Percentiles rank a stretch among this genome's conserved stretches.
phyloP scores from a whole-genome alignment of 768 basidiomycete genomes.

The Tephrocybe sp. region DNA sequence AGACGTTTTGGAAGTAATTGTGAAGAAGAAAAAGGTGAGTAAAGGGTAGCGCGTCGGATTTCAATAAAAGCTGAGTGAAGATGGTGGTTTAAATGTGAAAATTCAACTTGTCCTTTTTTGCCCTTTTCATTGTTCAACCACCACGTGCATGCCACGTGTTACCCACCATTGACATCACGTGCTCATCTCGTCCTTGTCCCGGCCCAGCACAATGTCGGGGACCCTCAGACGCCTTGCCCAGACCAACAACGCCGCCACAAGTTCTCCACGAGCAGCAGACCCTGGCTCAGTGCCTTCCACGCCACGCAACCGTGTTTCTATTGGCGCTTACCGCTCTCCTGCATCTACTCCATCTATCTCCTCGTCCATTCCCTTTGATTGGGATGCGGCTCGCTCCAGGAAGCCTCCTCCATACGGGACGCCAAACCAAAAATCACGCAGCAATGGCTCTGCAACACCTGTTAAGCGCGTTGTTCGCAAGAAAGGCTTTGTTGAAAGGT shows the following conservation, averaged over 20 bases:
- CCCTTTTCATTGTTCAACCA: conserved; percentile 47
- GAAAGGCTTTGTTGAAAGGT: conserved; percentile 66
- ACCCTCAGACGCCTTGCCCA: conserved; percentile 59
- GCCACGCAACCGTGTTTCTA: conserved; percentile 45
- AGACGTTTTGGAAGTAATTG: conserved; percentile 56
- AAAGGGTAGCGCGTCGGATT: conserved; percentile 26
- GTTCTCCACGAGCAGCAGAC: conserved; percentile 34
- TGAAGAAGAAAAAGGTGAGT: conserved; percentile 24
- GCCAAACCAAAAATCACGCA: conserved; percentile 45
- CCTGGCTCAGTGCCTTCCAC: conserved; percentile 30
- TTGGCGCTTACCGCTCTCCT: conserved; percentile 57
- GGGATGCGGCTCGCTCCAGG: conserved; percentile 76
- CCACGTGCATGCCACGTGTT: conserved; percentile 38
- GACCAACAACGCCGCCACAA: conserved; percentile 38
- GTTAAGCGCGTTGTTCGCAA: conserved; percentile 59
- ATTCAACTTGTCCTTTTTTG: conserved; percentile 23
- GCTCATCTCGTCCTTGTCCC: conserved; percentile 1
- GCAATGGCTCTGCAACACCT: conserved; percentile 36
- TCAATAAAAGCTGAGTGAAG: conserved; percentile 11
- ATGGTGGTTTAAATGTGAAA: conserved; percentile 25
- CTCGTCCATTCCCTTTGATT: conserved; percentile 78
- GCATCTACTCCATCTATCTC: conserved; percentile 71
- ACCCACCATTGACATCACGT: conserved; percentile 24
- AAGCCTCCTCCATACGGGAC: conserved; percentile 72
- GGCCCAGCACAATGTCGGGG: conserved; percentile 37